A percentile compares a stretch with the other conserved stretches of the same genome.
Conservation (phyloP, 2,329 filamentous ascomycete species). For the Beauveria varroae region DNA sequence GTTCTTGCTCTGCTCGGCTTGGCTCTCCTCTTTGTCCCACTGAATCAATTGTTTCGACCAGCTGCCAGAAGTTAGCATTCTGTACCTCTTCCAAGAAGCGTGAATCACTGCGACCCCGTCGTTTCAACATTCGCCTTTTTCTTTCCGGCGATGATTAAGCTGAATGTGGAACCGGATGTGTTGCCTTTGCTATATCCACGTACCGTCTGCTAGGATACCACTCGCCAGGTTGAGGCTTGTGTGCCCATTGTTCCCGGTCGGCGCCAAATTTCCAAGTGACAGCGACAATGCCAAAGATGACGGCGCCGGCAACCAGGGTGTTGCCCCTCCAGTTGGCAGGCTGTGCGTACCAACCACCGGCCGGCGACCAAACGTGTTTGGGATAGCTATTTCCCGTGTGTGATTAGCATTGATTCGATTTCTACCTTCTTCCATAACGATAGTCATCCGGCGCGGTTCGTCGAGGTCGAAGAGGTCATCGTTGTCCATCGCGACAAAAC, state of each 20-base stretch:
- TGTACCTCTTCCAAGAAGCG: not conserved
- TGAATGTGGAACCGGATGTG: too few relatives aligned
- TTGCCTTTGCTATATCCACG: conserved; percentile 26
- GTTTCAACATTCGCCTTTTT: not conserved
- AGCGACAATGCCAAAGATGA: conserved; percentile 60
- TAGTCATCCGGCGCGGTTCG: conserved; percentile 15
- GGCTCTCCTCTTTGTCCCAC: conserved; percentile 37
- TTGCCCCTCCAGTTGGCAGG: conserved; percentile 93
- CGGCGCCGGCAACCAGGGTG: conserved; percentile 66
- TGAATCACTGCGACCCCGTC: not conserved
- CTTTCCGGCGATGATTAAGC: too few relatives aligned
- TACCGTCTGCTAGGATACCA: conserved; percentile 84
- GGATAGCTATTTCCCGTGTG: conserved; percentile 58
- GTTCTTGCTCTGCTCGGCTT: conserved; percentile 24
- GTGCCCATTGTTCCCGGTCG: conserved; percentile 62
- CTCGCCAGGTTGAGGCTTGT: conserved; percentile 66
- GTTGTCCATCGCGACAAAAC: conserved; percentile 19
- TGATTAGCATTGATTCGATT: conserved; percentile 13
- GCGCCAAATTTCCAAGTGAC: conserved; percentile 67
- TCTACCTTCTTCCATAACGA: not conserved
- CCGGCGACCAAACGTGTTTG: conserved; percentile 98
- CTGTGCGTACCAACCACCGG: conserved; percentile 95
- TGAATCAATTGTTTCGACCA: conserved; percentile 39
- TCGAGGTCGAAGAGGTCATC: not conserved
- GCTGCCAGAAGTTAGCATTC: conserved; percentile 19